Evolutionary conservation across 208 protist genomes (phyloP), one percentile per base, ranked within the genome.

Genomic region (Phytomonas sp.): DNA sequence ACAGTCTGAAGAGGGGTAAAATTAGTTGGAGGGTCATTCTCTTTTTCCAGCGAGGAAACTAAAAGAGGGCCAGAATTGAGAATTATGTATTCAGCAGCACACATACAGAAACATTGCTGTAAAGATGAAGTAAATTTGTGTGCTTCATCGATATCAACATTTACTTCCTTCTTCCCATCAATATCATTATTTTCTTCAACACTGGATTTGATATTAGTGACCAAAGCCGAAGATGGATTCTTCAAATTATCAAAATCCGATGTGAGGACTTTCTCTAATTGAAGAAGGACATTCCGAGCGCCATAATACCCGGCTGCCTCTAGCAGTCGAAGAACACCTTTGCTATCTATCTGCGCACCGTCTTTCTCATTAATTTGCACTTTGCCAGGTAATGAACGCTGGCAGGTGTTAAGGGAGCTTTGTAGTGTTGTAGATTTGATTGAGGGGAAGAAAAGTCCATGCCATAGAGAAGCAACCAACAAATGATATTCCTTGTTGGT

Each of bases 371-470:
- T 56, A 5, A 5, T 56, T 26, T 56, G 45, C 11, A 26, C 23
- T 6, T 56, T 56, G 45, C 19, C 23, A 26, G 45, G 19, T 56
- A 56, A 5, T 2, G 19, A 56, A 23, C 23, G 1, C 5, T 56
- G 45, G 23, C 16, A 19, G 26, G 45, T 0, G 45, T 19, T 26
- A 26, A 23, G 45, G 26, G 45, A 26, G 23, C 16, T 63, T 70
- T 42, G 30, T 45, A 19, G 12, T 70, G 29, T 33, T 23, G 0
- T 56, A 16, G 19, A 36, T 60, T 36, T 0, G 31, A 62, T 49
- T 6, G 67, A 70, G 16, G 26, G 49, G 32, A 70, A 60, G 10
- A 70, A 70, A 42, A 70, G 60, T 11, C 29, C 36, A 37, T 29
- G 40, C 31, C 29, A 30, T 60, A 30, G 16, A 23, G 45, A 56